Percentiles rank a stretch among this genome's conserved stretches.
Evolutionary conservation across 2,329 filamentous ascomycete species (phyloP).

Genomic region (Pseudogymnoascus sp.): DNA sequence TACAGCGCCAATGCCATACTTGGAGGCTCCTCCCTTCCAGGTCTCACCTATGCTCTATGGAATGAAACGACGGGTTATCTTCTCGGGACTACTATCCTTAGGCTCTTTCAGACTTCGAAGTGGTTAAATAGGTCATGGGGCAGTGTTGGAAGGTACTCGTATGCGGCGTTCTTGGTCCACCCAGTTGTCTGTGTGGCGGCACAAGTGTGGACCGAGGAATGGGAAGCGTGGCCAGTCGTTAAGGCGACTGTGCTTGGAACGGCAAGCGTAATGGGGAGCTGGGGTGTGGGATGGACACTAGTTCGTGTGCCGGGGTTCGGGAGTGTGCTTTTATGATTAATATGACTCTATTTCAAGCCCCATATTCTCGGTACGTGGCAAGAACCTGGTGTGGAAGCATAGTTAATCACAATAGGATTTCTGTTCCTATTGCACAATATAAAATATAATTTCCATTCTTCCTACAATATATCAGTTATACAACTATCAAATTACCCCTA

Average conservation of each 20-base stretch:
- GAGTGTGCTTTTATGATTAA: not conserved
- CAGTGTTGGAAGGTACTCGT: conserved; percentile 9
- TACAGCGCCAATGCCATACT: not conserved
- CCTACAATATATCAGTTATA: not conserved
- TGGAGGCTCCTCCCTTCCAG: conserved; percentile 3
- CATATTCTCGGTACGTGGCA: not conserved
- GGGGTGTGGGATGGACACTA: not conserved
- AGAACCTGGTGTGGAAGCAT: not conserved
- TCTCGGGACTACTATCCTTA: conserved; percentile 4
- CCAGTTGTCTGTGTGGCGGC: conserved; percentile 7
- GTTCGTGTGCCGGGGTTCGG: not conserved
- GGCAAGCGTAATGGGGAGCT: not conserved
- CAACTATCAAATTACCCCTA: not conserved
- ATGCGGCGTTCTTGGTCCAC: conserved; percentile 12
- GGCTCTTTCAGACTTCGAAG: conserved; percentile 3
- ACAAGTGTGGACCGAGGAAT: not conserved
- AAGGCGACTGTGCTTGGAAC: not conserved
- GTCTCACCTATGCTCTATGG: conserved; percentile 9
- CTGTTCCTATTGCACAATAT: not conserved
- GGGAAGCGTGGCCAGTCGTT: not conserved
- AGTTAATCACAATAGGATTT: not conserved
- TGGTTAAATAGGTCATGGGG: conserved; percentile 10
- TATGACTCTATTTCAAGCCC: not conserved
- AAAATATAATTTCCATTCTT: not conserved
- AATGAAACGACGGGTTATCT: conserved; percentile 11